phyloP scores from a whole-genome alignment of 2,329 filamentous ascomycete species.

The Fusarium napiforme region DNA sequence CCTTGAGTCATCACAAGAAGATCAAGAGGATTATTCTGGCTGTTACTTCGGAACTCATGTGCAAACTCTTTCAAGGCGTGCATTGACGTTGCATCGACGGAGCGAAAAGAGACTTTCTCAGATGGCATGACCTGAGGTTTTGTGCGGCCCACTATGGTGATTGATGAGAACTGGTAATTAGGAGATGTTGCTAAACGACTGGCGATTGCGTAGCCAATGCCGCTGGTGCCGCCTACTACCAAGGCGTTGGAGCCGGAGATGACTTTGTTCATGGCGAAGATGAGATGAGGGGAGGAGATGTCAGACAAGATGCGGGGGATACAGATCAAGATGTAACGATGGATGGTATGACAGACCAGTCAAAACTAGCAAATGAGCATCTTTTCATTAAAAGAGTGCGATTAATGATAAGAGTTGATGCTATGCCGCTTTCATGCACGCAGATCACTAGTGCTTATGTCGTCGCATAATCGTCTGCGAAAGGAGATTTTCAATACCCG shows the following conservation, averaged over 20 bases:
- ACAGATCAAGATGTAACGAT: not conserved
- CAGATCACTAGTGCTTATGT: not conserved
- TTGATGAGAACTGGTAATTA: slow-evolving; percentile 30
- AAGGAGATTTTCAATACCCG: not conserved
- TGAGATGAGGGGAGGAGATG: not conserved
- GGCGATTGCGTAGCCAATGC: slow-evolving; percentile 52
- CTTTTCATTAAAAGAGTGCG: rapidly evolving
- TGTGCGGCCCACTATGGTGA: slow-evolving; percentile 49
- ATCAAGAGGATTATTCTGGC: slow-evolving; percentile 42
- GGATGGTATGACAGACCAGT: not conserved
- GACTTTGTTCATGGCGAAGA: not conserved
- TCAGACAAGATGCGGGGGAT: not conserved
- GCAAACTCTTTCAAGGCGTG: slow-evolving; percentile 47
- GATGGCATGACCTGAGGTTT: slow-evolving; percentile 45
- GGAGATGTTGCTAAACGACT: slow-evolving; percentile 46
- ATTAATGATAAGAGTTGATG: not conserved
- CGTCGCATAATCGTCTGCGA: not conserved
- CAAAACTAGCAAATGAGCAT: not conserved
- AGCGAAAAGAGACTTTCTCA: slow-evolving; percentile 47
- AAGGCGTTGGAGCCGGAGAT: slow-evolving; percentile 38
- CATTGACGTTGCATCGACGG: slow-evolving; percentile 50
- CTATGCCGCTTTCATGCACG: not conserved
- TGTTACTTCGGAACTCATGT: slow-evolving; percentile 35
- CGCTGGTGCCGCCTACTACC: slow-evolving; percentile 50
- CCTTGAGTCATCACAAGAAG: slow-evolving; percentile 54